Conservation (phyloP, 2,329 filamentous ascomycete genomes). For the Fusarium sp. region DNA sequence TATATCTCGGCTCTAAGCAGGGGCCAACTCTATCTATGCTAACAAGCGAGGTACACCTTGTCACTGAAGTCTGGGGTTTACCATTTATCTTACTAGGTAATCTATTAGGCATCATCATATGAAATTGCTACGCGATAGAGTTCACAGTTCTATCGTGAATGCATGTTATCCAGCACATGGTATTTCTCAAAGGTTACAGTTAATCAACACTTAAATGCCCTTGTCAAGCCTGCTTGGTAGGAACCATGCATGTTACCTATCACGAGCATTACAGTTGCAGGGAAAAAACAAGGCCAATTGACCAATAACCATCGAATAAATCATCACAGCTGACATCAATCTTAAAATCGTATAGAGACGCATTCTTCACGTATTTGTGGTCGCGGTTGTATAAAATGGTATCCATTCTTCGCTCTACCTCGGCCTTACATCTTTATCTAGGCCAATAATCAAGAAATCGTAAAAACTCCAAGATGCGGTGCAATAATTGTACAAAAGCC, state of each 20-base stretch:
- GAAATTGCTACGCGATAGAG: background rate
- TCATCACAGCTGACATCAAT: background rate
- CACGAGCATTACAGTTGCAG: conserved; percentile 4
- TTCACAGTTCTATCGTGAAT: background rate
- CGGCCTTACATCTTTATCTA: conserved; percentile 1
- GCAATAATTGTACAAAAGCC: conserved; percentile 30
- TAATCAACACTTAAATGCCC: background rate
- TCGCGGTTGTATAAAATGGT: conserved; percentile 1
- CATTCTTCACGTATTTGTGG: background rate
- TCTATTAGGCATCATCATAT: background rate
- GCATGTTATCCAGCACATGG: background rate
- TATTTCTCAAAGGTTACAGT: background rate
- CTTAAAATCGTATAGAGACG: background rate
- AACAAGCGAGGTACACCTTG: conserved; percentile 22
- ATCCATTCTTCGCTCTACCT: conserved; percentile 33
- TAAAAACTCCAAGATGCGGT: conserved; percentile 29
- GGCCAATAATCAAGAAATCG: conserved; percentile 14
- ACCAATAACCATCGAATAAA: conserved; percentile 16
- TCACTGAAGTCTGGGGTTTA: background rate
- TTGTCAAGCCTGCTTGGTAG: background rate
- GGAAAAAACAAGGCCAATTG: background rate
- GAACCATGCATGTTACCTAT: conserved; percentile 3
- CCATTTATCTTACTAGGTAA: background rate
- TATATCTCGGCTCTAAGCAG: conserved; percentile 10
- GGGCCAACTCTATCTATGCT: conserved; percentile 15